Base-by-base conservation (phyloP, 106 monocot species). In the Allium fistulosum region DNA sequence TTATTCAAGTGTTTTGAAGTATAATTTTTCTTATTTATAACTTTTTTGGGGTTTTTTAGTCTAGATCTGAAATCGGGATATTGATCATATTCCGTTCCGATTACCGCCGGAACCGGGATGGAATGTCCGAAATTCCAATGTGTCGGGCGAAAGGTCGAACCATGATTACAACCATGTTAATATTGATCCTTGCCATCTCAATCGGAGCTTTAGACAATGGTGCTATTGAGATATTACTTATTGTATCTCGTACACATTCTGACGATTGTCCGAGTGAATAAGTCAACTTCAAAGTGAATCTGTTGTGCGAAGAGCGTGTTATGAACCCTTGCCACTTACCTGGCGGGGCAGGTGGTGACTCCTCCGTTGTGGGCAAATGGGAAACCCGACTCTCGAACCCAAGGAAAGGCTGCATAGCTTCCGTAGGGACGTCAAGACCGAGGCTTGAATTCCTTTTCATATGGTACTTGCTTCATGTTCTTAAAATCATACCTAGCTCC, bases 371-470 rank as follows among this genome's bases (percentile, higher is more conserved):
- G 74, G 65, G 74, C 1, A 22, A 22, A 74, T 67, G 56, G 67
- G 74, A 74, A 74, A 74, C 74, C 66, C 74, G 57, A 74, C 66
- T 74, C 67, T 59, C 51, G 51, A 68, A 68, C 67, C 51, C 67
- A 17, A 69, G 69, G 56, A 68, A 68, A 22, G 66, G 49, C 49
- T 51, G 66, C 48, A 51, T 45, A 67, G n/a, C 66, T 49, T 67
- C 66, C 66, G 46, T 67, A 49, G 66, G 66, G 66, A 45, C 66
- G 49, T 67, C 15, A 68, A 68, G 53, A 53, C 53, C 22, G 22
- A 22, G 22, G 22, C 22, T 22, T 1, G 22, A 22, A 22, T 22
- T 22, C 22, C 22, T 22, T 22, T 22, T 22, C 22, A 22, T 22
- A 22, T 22, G 22, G 22, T 22, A 22, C 22, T 22, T 22, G 22